Percentiles rank a stretch among this genome's conserved stretches.
Evolutionary conservation across 805 yeast genomes (phyloP).

Genomic region (Tetrapisispora arboricola): DNA sequence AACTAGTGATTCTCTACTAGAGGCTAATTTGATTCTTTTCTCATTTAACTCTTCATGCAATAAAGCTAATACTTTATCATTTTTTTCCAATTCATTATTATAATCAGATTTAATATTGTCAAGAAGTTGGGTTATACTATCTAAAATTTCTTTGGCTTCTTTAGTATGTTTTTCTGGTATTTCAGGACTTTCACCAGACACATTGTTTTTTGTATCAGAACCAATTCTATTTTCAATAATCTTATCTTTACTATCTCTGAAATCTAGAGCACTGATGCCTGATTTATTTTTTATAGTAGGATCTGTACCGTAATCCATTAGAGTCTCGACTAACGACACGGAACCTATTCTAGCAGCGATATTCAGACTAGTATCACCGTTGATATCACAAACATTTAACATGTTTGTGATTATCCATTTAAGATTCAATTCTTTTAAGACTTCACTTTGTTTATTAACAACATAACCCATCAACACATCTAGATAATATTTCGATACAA

Average conservation of each 20-base stretch:
- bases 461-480: constrained; percentile 71
- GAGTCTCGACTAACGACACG: constrained; percentile 65
- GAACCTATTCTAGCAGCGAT: constrained; percentile 86
- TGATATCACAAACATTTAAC: constrained; percentile 80
- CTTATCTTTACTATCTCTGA: constrained; percentile 39
- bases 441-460: constrained; percentile 40
- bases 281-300: constrained; percentile 68
- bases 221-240: neutral
- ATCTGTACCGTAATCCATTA: constrained; percentile 84
- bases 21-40: constrained; percentile 18
- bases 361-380: constrained; percentile 92
- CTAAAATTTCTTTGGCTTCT: constrained; percentile 1
- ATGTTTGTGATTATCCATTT: constrained; percentile 55
- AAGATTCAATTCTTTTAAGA: constrained; percentile 38
- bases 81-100: constrained; percentile 43
- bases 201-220: neutral
- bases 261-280: constrained; percentile 79
- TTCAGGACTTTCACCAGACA: neutral
- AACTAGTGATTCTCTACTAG: constrained; percentile 19
- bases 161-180: neutral
- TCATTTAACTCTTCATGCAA: constrained; percentile 35
- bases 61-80: constrained; percentile 41
- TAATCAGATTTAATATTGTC: constrained; percentile 43
- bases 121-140: constrained; percentile 29
- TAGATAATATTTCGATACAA: constrained; percentile 63